phyloP scores from a whole-genome alignment of 306 rosid genomes.

The Castanea crenata region DNA sequence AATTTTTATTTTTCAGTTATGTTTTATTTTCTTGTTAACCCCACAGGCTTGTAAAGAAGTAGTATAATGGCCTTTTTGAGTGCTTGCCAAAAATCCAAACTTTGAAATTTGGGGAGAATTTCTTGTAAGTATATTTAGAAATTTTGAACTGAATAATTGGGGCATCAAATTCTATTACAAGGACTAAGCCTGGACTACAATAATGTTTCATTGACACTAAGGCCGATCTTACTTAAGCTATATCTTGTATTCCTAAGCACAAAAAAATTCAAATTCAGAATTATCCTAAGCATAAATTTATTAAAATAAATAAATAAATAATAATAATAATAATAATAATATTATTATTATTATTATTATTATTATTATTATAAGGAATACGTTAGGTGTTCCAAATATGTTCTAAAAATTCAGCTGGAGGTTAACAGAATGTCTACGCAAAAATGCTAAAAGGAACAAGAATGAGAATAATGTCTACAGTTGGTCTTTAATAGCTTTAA shows the following conservation, averaged over 20 bases:
- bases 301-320: no score
- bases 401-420: not conserved
- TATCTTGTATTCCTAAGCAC: not conserved
- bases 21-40: not conserved
- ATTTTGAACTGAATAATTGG: not conserved
- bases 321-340: no score
- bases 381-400: not conserved
- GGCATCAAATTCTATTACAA: not conserved
- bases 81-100: not conserved
- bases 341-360: no score
- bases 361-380: no score
- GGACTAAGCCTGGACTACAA: not conserved
- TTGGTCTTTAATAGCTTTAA: not conserved
- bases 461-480: not conserved
- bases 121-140: not conserved
- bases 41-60: not conserved
- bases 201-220: not conserved
- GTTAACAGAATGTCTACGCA: not conserved
- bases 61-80: not conserved
- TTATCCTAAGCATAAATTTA: no score
- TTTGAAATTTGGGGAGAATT: not conserved
- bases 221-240: not conserved
- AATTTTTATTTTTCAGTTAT: not conserved
- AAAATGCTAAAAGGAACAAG: not conserved
- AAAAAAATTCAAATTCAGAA: no score